Evolutionary conservation across 2,329 filamentous ascomycete species (phyloP).

Genomic region (Gyromitra esculenta): DNA sequence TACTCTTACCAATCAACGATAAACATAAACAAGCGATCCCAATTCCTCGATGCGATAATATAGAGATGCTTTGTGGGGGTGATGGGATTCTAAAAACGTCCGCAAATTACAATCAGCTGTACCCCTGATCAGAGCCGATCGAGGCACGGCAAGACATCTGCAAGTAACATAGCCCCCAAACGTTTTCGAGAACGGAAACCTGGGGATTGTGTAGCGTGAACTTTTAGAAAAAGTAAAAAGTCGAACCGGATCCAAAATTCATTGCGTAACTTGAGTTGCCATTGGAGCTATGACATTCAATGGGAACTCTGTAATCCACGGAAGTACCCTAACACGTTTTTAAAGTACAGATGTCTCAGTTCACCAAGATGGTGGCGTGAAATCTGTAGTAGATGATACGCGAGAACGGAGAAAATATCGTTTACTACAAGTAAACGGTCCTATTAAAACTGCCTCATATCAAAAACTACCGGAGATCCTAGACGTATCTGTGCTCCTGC

Average conservation of each 20-base stretch:
- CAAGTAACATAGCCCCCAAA: not conserved
- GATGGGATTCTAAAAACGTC: conserved; percentile 1
- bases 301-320: not conserved
- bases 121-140: conserved; percentile 3
- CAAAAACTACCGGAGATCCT: not conserved
- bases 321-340: not conserved
- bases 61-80: not conserved
- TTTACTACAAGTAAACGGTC: not conserved
- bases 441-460: not conserved
- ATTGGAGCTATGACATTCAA: not conserved
- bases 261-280: not conserved
- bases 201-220: not conserved
- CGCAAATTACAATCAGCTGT: not conserved
- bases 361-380: not conserved
- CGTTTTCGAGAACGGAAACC: not conserved
- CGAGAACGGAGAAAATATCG: not conserved
- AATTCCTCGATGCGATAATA: not conserved
- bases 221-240: conserved; percentile 26
- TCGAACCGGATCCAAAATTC: not conserved
- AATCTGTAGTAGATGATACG: not conserved
- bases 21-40: not conserved
- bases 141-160: conserved; percentile 1
- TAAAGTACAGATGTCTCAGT: conserved; percentile 17
- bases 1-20: not conserved
- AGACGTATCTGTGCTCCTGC: not conserved